Evolutionary conservation across 176 grass and related monocot species (phyloP), one percentile per base, ranked within the genome.

Genomic region (Saccharum spontaneum): DNA sequence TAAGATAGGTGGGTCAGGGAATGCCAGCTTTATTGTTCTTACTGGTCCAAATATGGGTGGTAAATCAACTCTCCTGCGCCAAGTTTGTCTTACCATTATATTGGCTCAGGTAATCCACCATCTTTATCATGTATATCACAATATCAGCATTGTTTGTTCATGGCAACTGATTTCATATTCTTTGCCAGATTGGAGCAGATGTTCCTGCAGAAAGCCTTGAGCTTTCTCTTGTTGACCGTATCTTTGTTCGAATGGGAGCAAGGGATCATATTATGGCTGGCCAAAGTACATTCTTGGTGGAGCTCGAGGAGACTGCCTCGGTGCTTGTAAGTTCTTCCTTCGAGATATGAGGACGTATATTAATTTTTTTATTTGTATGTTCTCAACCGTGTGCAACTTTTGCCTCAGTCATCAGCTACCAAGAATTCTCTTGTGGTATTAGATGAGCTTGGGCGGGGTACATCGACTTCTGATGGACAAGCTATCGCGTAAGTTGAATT

Each of bases 11-110:
- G 86, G 89, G 41, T 59, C 75, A 17, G 85, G 85, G 18, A 83
- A 88, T 65, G 73, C 91, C 65, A 94, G 87, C 55, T 93, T 95
- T 84, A 93, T 98, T 82, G 83, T 98, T 90, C 86, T 98, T 67
- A 98, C 96, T 71, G 96, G 96, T 71, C 96, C 93, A 16, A 95
- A 98, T 90, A 98, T 98, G 96, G 96, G 96, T 81, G 96, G 96
- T 62, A 98, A 98, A 93, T 98, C 96, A 87, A 98, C 96, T 85
- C 96, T 98, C 55, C 69, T 98, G 62, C 93, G 96, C 81, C 96
- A 98, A 91, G 87, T 95, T 83, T 98, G 96, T 86, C 77, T 98
- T 82, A 92, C 96, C 63, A 87, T 93, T 67, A 90, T 98, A 69
- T 87, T 98, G 83, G 91, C 93, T 77, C 96, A 94, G 93, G 93